Evolutionary conservation across 192 early-diverging fungal genomes (phyloP), one percentile per base, ranked within the genome.

Genomic region (Coemansia sp.): DNA sequence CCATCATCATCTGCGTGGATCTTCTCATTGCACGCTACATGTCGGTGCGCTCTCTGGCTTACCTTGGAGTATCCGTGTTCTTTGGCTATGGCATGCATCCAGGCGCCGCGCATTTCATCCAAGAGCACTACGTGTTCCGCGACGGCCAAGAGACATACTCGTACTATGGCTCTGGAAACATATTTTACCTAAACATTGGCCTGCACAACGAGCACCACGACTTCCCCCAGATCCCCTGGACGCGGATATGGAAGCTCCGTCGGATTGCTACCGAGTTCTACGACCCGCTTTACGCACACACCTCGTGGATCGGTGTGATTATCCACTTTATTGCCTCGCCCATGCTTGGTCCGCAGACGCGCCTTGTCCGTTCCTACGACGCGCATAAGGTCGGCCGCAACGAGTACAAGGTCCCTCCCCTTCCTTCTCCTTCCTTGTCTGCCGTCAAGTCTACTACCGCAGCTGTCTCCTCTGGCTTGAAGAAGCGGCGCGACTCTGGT

Each of bases 161-260:
- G 52, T 98, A 98, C 88, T 98, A 98, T 63, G 94, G 94, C 16
- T 81, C 85, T 48, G 79, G 94, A 31, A 98, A 98, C 81, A 75
- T 83, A 51, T 81, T 92, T 13, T 92, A 90, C 61, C 87, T 94
- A 85, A 98, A 98, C 87, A 92, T 96, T 72, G 96, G 96, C 33
- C 92, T 92, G 70, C 96, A 98, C 80, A 96, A 94, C 81, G 96
- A 98, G 84, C 96, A 98, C 85, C 94, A 98, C 81, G 96, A 98
- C 69, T 96, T 96, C 80, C 88, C 83, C 34, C 75, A 87, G 77
- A 87, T 96, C 65, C 90, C 94, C 21, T 95, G 94, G 91, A 88
- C 90, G 16, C 84, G 87, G 57, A 87, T 98, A 26, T 93, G 91
- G 30, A 76, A 84, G 40, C 69, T 96, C 57, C 85, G 89, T 12